Base-by-base conservation (phyloP, 2,329 filamentous ascomycete species). In the Penicillium polonicum region DNA sequence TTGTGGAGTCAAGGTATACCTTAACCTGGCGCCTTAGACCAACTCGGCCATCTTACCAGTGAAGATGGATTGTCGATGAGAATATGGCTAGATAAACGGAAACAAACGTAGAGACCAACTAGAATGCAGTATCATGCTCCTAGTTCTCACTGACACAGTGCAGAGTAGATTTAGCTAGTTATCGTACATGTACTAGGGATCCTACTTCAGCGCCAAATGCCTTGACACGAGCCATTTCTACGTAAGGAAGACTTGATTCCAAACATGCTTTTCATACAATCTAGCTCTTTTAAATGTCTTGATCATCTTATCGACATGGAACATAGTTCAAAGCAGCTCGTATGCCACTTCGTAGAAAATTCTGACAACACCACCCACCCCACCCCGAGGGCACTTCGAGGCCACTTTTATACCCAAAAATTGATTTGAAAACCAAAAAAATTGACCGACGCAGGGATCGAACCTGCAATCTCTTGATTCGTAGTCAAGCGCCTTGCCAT, bases 401-500 rank as follows among this genome's bases (percentile, higher is more conserved):
- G n/a, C 15, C 41, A 27, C 3, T n/a, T 42, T 15, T 21, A 15
- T 6, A 5, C 5, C 1, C 0, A 8, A 15, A 45, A 46, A 19
- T 15, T 21, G 2, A 10, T 10, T 17, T 2, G 2, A 45, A 17
- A 17, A 6, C 2, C n/a, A 63, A 68, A 72, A 64, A 58, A 33
- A 58, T 31, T 73, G 71, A 73, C 70, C 71, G 68, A 73, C 71
- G 71, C 70, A 72, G 71, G 71, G 65, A 49, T 79, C 75, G 76
- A 78, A 79, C 77, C 76, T 77, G 73, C 75, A 79, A 78, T 78
- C 77, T 79, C 74, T 78, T 78, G 77, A 79, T 79, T 77, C 77
- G 77, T 78, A 79, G 77, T 79, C 77, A 79, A 78, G 74, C 77
- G 76, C 77, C 76, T 79, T 79, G 72, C 77, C 77, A 78, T 78